These are phyloP conservation scores for Penicillium verhagenii DNA, from an alignment of 495 filamentous ascomycete genomes.

Conservation along the genomic window DNA sequence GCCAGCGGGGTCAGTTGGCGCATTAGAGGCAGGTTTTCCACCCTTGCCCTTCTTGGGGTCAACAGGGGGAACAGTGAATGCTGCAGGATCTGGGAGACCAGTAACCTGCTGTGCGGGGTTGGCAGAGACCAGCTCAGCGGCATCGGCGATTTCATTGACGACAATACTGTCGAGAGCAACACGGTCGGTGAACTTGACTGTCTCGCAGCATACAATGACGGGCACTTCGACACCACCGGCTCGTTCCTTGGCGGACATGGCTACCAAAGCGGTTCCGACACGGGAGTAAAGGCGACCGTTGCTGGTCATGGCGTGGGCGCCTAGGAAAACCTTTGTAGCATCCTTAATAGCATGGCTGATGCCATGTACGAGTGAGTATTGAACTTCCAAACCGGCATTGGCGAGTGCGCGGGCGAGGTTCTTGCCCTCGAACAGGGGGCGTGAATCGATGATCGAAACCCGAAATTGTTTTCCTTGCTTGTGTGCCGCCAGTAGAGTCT, in stretches of 20 bases:
- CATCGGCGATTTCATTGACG: constrained; percentile 80
- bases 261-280: constrained; percentile 82
- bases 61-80: constrained; percentile 21
- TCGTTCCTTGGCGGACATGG: constrained; percentile 76
- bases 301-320: constrained; percentile 86
- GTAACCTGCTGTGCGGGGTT: constrained; percentile 37
- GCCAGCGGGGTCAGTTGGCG: constrained; percentile 26
- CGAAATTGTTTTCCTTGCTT: constrained; percentile 68
- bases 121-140: constrained; percentile 58
- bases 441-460: constrained; percentile 81
- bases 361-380: constrained; percentile 76
- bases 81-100: constrained; percentile 32
- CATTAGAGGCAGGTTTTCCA: constrained; percentile 27
- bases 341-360: constrained; percentile 69
- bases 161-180: constrained; percentile 90
- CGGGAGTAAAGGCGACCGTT: constrained; percentile 87
- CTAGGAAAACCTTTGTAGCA: constrained; percentile 79
- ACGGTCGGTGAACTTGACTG: constrained; percentile 90
- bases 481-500: constrained; percentile 71
- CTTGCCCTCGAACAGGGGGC: constrained; percentile 78
- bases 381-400: constrained; percentile 66
- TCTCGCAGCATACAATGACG: constrained; percentile 90
- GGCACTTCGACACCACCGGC: constrained; percentile 61
- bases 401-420: constrained; percentile 67
- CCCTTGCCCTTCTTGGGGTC: constrained; percentile 35